phyloP scores from a whole-genome alignment of 169 alveolate species.

The Plasmodium vinckei region DNA sequence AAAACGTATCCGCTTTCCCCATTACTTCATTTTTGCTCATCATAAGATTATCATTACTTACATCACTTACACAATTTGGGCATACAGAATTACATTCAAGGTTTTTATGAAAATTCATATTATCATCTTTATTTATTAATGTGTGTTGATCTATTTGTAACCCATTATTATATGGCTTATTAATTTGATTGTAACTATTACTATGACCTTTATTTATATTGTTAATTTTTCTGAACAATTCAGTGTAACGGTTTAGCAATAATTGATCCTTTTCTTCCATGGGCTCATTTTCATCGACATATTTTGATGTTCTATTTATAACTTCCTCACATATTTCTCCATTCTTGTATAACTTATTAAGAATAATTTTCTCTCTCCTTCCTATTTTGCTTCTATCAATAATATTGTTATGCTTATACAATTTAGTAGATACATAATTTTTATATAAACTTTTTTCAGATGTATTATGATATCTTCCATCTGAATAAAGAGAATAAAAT shows the following conservation, averaged over 20 bases:
- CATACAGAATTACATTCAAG: no score
- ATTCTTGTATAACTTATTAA: neutral
- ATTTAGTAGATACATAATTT: conserved; percentile 46
- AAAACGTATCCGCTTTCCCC: no score
- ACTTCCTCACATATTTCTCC: neutral
- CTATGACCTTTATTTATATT: conserved; percentile 1
- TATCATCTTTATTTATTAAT: no score
- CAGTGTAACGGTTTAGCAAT: conserved; percentile 22
- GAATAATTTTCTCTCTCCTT: neutral
- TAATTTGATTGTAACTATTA: neutral
- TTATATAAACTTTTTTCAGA: conserved; percentile 44
- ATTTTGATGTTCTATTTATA: neutral
- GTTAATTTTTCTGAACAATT: conserved; percentile 29
- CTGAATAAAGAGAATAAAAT: conserved; percentile 9
- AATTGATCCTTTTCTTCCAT: conserved; percentile 16
- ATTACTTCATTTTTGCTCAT: no score
- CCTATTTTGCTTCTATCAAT: conserved; percentile 14
- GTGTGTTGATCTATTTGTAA: no score
- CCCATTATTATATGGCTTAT: no score
- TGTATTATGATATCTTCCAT: conserved; percentile 33
- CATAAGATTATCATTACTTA: no score
- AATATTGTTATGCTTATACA: conserved; percentile 24
- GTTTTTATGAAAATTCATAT: no score
- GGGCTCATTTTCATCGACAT: neutral
- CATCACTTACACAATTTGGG: no score